Percentiles rank a stretch among this genome's conserved stretches.
Conservation (phyloP, 177 flowering plant species). For the Tripterygium wilfordii region DNA sequence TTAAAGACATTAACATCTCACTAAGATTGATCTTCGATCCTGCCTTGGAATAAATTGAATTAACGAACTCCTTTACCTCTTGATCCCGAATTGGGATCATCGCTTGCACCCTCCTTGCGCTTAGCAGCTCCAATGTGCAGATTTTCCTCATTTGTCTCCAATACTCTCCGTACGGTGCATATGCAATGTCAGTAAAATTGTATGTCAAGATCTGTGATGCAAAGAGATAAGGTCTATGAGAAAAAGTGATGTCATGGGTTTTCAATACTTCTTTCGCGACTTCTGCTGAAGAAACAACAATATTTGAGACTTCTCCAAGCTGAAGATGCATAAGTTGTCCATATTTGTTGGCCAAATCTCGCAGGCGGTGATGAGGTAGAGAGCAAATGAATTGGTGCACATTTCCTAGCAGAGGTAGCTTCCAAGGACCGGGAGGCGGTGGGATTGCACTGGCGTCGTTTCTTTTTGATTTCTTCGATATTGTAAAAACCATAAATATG, state of each 20-base stretch:
- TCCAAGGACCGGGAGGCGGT: conserved; percentile 2
- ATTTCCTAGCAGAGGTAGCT: conserved; percentile 4
- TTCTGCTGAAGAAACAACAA: conserved; percentile 2
- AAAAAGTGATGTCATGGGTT: not conserved
- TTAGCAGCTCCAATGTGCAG: conserved; percentile 15
- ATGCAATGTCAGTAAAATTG: conserved; percentile 13
- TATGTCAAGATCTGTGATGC: conserved; percentile 2
- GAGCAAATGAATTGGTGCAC: not conserved
- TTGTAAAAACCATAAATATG: not conserved
- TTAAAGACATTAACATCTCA: conserved; percentile 5
- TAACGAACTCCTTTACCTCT: conserved; percentile 11
- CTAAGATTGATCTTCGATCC: conserved; percentile 15
- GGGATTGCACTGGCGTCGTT: not conserved
- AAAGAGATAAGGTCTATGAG: not conserved
- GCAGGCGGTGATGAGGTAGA: not conserved
- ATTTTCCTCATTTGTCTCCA: conserved; percentile 30
- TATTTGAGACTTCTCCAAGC: not conserved
- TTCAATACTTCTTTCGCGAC: not conserved
- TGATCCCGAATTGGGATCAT: conserved; percentile 13
- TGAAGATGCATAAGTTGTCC: conserved; percentile 4
- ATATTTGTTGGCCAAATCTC: not conserved
- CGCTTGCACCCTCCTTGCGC: conserved; percentile 9
- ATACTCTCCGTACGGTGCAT: conserved; percentile 25
- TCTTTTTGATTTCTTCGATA: not conserved
- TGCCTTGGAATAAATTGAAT: not conserved